Base-by-base conservation (phyloP, 2,329 filamentous ascomycete species). In the Pyrenophora graminea region DNA sequence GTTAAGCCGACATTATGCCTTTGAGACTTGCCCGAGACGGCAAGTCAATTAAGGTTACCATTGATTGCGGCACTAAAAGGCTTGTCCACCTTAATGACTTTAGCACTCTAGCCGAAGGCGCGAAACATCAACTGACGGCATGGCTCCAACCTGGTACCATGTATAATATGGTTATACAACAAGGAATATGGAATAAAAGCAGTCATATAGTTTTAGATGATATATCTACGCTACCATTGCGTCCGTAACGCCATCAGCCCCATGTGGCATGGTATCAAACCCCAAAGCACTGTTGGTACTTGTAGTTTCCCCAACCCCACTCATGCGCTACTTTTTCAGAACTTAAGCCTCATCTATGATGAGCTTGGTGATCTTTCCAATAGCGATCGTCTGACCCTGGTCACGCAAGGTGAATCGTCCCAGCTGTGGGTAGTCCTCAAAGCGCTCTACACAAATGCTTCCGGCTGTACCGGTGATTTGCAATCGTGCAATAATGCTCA, bases 331-430 rank as follows among this genome's bases (percentile, higher is more conserved):
- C 15, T 15, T 36, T 18, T 33, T 34, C 19, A 40, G 19, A 40
- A 17, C 37, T 54, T 59, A 63, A 53, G 61, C 61, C 4, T 59
- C 52, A 33, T 72, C 70, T 2, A 70, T 72, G 57, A 89, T 85
- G 55, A 99, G 83, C 82, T 92, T 97, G 53, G 91, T 97, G 74
- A 99, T 95, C 84, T 99, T 99, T 70, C 94, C 94, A 78, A 99
- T 99, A 49, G 94, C 94, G 79, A 99, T 97, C 0, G 94, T 99
- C 89, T 97, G 93, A 67, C 94, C 94, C 87, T 97, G 70, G 48
- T 67, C 47, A 71, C 64, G 66, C 21, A 69, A 58, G 25, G 67
- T 68, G 46, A 63, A 71, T 19, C 53, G 52, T 32, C 73, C 73
- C 45, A 74, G 58, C 42, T 97, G 94, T 53, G 92, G 87, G 76